A percentile compares a stretch with the other conserved stretches of the same genome.
Conservation (phyloP, 202 grass and related monocot genomes). For the Panicum virgatum region DNA sequence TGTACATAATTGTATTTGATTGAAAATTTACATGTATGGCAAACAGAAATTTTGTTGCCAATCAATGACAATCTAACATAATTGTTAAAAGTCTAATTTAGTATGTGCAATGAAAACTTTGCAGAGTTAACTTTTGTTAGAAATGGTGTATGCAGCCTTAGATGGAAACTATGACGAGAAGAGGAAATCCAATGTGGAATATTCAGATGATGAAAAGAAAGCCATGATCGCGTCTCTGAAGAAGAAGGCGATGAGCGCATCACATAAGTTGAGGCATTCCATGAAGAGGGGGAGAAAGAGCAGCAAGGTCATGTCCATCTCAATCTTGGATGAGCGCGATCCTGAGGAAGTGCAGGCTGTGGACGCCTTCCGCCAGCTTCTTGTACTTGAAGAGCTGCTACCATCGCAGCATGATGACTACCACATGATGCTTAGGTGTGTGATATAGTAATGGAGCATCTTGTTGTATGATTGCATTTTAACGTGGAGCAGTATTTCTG, state of each 20-base stretch:
- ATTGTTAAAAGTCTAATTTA: neutral
- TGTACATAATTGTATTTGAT: neutral
- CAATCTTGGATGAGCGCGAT: slow-evolving; percentile 79
- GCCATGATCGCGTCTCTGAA: slow-evolving; percentile 62
- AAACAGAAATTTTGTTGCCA: neutral
- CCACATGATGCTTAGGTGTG: slow-evolving; percentile 92
- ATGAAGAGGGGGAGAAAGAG: slow-evolving; percentile 79
- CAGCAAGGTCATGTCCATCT: slow-evolving; percentile 96
- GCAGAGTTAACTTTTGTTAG: neutral
- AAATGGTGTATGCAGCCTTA: slow-evolving; percentile 27
- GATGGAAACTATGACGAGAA: slow-evolving; percentile 64
- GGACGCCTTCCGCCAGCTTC: slow-evolving; percentile 94
- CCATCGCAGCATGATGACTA: slow-evolving; percentile 90
- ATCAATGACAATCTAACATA: neutral
- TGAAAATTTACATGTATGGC: neutral
- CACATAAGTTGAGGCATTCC: slow-evolving; percentile 84
- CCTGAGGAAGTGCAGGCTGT: slow-evolving; percentile 86
- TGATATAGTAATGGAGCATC: neutral
- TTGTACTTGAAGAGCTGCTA: slow-evolving; percentile 86
- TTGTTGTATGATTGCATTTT: slow-evolving; percentile 1
- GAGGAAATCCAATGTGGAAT: slow-evolving; percentile 75
- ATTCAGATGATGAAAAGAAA: slow-evolving; percentile 82
- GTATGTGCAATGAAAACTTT: neutral
- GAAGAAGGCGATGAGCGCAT: slow-evolving; percentile 74
- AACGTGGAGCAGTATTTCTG: slow-evolving; percentile 8